These are phyloP conservation scores for Larix sibirica DNA, from an alignment of 83 land plant species.

Conservation along the genomic window DNA sequence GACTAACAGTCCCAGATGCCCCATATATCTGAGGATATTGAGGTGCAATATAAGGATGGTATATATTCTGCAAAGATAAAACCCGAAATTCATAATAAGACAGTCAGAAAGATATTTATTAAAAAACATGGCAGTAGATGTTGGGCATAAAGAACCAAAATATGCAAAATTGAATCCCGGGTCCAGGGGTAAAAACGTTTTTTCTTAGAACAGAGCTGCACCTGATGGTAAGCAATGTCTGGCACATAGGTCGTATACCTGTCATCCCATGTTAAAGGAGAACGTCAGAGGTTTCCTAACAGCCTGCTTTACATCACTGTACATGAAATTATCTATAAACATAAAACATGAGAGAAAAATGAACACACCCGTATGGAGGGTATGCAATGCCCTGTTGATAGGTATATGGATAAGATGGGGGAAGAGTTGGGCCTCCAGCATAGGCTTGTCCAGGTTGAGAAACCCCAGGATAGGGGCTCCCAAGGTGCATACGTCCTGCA, in stretches of 20 bases:
- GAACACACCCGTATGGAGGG: conserved; percentile 51
- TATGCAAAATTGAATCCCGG: not conserved
- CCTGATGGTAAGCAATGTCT: conserved; percentile 60
- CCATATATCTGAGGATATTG: too few species aligned
- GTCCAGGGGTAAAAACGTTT: too few species aligned
- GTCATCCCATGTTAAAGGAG: conserved; percentile 17
- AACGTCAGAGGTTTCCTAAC: not conserved
- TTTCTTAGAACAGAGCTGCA: not conserved
- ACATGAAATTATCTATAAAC: not conserved
- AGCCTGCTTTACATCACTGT: not conserved
- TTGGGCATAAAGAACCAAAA: too few species aligned
- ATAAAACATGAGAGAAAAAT: not conserved
- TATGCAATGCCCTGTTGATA: conserved; percentile 56
- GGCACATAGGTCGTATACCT: conserved; percentile 55
- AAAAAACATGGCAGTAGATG: not conserved
- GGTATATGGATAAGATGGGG: conserved; percentile 46
- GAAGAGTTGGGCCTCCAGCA: conserved; percentile 45
- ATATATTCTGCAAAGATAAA: not conserved
- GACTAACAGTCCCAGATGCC: conserved; percentile 43
- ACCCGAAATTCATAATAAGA: not conserved
- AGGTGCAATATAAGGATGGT: too few species aligned
- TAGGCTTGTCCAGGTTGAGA: conserved; percentile 41
- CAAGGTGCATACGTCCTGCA: conserved; percentile 41
- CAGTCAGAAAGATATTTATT: not conserved
- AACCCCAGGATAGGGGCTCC: conserved; percentile 34